phyloP scores from a whole-genome alignment of 768 basidiomycete genomes.

The Aureoboletus auriporus region DNA sequence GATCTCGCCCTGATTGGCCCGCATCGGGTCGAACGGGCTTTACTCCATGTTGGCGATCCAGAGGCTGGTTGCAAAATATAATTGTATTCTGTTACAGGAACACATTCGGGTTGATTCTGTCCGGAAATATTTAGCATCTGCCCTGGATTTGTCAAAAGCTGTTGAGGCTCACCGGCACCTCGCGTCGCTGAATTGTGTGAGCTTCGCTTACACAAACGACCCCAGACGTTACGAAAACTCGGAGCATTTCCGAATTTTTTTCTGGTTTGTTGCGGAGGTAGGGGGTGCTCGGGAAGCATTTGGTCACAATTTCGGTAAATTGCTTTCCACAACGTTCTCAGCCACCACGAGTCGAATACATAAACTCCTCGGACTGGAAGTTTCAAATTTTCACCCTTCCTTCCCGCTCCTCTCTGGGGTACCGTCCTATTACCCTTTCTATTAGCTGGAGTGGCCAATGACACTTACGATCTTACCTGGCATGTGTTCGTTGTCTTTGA shows the following conservation, averaged over 20 bases:
- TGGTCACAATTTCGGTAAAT: constrained; percentile 4
- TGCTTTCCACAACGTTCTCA: constrained; percentile 14
- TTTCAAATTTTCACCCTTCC: background rate
- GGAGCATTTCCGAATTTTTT: constrained; percentile 2
- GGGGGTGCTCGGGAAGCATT: background rate
- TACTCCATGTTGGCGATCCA: too few relatives aligned
- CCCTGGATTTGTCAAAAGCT: too few relatives aligned
- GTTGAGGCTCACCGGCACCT: background rate
- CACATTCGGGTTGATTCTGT: too few relatives aligned
- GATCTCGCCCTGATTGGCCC: too few relatives aligned
- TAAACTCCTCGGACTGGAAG: constrained; percentile 9
- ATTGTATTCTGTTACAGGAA: too few relatives aligned
- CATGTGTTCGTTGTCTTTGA: constrained; percentile 5
- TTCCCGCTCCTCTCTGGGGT: background rate
- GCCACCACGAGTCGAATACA: constrained; percentile 23
- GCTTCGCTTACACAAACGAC: constrained; percentile 2
- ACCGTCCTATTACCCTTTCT: background rate
- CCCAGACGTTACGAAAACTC: constrained; percentile 10
- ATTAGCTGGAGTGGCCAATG: constrained; percentile 16
- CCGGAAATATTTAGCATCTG: too few relatives aligned
- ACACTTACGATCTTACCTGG: constrained; percentile 23
- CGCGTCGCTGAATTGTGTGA: background rate
- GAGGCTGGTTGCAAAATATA: too few relatives aligned
- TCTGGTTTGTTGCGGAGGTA: background rate
- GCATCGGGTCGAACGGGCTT: too few relatives aligned